Evolutionary conservation across 2,329 filamentous ascomycete species (phyloP), one percentile per base, ranked within the genome.

Genomic region (Fusarium chaquense): DNA sequence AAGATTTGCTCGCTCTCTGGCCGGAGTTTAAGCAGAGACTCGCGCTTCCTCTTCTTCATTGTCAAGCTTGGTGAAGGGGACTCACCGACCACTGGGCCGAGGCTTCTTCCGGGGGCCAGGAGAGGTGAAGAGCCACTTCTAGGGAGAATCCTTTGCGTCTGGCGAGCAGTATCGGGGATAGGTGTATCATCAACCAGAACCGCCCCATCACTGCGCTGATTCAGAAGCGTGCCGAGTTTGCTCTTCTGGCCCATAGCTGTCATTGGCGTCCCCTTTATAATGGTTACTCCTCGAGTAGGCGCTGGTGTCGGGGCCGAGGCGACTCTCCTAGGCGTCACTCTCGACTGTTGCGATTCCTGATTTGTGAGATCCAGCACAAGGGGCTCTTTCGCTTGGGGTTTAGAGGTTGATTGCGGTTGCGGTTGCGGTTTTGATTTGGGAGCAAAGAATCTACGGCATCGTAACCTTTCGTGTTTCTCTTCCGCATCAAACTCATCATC

Each of bases 1-100:
- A 94, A 90, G 7, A 92, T 83, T 69, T 86, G 84, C 58, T 86
- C 79, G 1, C 78, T 76, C 64, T 88, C 84, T 0, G 87, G 84
- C 1, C 86, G 80, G 22, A 83, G 65, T 51, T 83, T 84, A 24
- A 84, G 62, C 3, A 76, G 65, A 2, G 75, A 63, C 43, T 81
- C 73, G 56, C 81, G 77, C 75, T 87, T 89, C 41, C 84, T 80
- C 71, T 87, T 86, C 57, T 78, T 79, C 75, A 78, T 76, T 3
- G 69, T 49, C 20, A 68, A 58, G 38, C 65, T 70, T 6, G 70
- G 56, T 2, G 71, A 78, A 2, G 73, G 76, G 18, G 76, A 76
- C 11, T 73, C 67, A n/a, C 70, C 64, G 38, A 49, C 51, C 11
- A 40, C 32, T 26, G 35, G 46, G 15, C 50, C 40, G 7, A 58